These are phyloP conservation scores for Candida sp. DNA, from an alignment of 1,139 yeast genomes.

Conservation along the genomic window DNA sequence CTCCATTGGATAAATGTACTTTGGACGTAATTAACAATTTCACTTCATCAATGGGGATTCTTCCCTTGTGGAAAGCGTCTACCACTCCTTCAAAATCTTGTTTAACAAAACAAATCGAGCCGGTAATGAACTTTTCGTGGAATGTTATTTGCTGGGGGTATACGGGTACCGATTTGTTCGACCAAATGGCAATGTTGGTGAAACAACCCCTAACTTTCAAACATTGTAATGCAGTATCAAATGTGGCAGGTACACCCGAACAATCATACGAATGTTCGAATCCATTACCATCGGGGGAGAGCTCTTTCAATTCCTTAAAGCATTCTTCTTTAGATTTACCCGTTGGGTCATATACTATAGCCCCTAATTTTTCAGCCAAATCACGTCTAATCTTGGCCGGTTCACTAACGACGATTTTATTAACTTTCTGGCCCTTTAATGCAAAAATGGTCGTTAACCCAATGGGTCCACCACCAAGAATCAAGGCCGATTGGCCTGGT, in stretches of 20 bases:
- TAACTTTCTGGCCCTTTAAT: conserved; percentile 52
- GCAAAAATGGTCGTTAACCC: conserved; percentile 57
- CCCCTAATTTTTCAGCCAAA: conserved; percentile 51
- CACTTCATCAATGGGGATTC: conserved; percentile 21
- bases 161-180: conserved; percentile 28
- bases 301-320: conserved; percentile 26
- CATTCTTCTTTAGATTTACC: conserved; percentile 28
- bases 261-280: conserved; percentile 60
- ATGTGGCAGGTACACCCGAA: conserved; percentile 57
- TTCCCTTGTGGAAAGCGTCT: conserved; percentile 25
- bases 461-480: conserved; percentile 63
- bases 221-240: conserved; percentile 47
- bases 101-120: conserved; percentile 38
- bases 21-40: conserved; percentile 30
- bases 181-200: conserved; percentile 64
- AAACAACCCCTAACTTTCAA: conserved; percentile 53
- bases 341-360: conserved; percentile 43
- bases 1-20: conserved; percentile 28
- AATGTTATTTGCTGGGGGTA: conserved; percentile 38
- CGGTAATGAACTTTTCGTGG: conserved; percentile 35
- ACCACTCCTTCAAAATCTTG: conserved; percentile 34
- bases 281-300: conserved; percentile 50
- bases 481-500: conserved; percentile 48
- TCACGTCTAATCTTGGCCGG: conserved; percentile 63
- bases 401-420: conserved; percentile 54